Percentiles rank a stretch among this genome's conserved stretches.
Evolutionary conservation across 805 yeast genomes (phyloP).

Genomic region (Metschnikowia henanensis): DNA sequence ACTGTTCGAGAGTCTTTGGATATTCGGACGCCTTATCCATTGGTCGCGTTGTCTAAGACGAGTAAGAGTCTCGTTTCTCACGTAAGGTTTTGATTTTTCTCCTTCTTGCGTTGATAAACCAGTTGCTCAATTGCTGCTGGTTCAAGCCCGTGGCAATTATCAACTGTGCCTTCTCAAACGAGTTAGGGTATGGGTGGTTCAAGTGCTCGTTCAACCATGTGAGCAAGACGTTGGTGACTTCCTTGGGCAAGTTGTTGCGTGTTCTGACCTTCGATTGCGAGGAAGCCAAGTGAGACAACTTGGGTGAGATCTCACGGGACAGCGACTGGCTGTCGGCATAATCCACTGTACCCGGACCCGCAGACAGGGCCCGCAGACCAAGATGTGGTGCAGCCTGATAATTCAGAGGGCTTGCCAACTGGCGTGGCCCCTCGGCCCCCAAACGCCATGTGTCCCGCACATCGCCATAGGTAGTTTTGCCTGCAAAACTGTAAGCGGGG

Average conservation of each 20-base stretch:
- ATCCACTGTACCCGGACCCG: neutral
- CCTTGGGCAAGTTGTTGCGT: constrained; percentile 77
- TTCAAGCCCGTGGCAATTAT: constrained; percentile 74
- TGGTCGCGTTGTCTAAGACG: neutral
- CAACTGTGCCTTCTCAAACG: constrained; percentile 69
- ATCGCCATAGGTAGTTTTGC: constrained; percentile 8
- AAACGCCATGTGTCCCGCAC: constrained; percentile 3
- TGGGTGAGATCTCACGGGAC: constrained; percentile 9
- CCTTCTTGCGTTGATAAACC: constrained; percentile 88
- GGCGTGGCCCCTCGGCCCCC: neutral
- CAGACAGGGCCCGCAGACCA: neutral
- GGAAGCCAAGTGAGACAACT: constrained; percentile 9
- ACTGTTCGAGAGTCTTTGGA: neutral
- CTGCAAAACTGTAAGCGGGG: constrained; percentile 7
- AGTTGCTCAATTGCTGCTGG: constrained; percentile 77
- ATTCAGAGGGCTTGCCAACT: neutral
- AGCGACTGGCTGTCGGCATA: constrained; percentile 1
- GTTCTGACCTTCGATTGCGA: constrained; percentile 25
- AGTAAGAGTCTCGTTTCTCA: constrained; percentile 27
- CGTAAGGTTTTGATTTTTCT: constrained; percentile 59
- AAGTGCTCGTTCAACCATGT: constrained; percentile 74
- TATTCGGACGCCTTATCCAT: neutral
- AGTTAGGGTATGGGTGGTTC: constrained; percentile 83
- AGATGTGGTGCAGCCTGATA: neutral
- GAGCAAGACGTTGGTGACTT: constrained; percentile 68